These are phyloP conservation scores for Aspergillus sp. DNA, from an alignment of 2,329 filamentous ascomycete species.

Conservation along the genomic window DNA sequence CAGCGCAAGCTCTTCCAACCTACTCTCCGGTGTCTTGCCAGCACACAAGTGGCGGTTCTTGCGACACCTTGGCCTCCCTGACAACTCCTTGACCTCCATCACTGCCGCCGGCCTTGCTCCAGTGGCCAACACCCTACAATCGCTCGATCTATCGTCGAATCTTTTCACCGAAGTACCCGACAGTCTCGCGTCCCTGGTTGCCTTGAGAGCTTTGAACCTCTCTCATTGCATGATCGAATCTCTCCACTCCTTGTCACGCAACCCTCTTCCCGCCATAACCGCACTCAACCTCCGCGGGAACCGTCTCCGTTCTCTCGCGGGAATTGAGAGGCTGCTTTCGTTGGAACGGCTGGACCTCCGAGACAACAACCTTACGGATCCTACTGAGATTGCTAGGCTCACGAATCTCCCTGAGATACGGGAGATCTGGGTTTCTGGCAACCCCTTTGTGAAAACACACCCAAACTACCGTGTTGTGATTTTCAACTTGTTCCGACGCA, in stretches of 20 bases:
- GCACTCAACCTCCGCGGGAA: conserved; percentile 90
- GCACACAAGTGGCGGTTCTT: conserved; percentile 93
- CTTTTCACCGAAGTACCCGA: conserved; percentile 94
- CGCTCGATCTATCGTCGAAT: conserved; percentile 88
- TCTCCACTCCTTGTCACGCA: conserved; percentile 80
- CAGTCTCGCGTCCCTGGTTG: conserved; percentile 79
- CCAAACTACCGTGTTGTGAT: conserved; percentile 83
- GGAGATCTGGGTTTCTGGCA: conserved; percentile 90
- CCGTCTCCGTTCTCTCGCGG: conserved; percentile 80
- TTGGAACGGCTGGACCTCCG: conserved; percentile 87
- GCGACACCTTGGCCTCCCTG: conserved; percentile 84
- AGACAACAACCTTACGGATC: conserved; percentile 89
- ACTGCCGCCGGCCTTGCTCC: conserved; percentile 74
- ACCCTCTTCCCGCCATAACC: conserved; percentile 84
- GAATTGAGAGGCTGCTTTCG: conserved; percentile 84
- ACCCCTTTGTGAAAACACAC: conserved; percentile 87
- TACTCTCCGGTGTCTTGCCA: conserved; percentile 72
- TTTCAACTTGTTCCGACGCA: conserved; percentile 92
- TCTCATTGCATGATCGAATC: conserved; percentile 98
- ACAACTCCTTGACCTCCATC: conserved; percentile 85
- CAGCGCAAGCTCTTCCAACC: conserved; percentile 73
- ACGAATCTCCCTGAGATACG: conserved; percentile 88
- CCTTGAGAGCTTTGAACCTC: conserved; percentile 87
- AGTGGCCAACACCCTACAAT: conserved; percentile 83
- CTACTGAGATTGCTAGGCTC: conserved; percentile 82